phyloP scores from a whole-genome alignment of 225 moss, liverwort and hornwort species.

The Pseudisothecium myosuroides region DNA sequence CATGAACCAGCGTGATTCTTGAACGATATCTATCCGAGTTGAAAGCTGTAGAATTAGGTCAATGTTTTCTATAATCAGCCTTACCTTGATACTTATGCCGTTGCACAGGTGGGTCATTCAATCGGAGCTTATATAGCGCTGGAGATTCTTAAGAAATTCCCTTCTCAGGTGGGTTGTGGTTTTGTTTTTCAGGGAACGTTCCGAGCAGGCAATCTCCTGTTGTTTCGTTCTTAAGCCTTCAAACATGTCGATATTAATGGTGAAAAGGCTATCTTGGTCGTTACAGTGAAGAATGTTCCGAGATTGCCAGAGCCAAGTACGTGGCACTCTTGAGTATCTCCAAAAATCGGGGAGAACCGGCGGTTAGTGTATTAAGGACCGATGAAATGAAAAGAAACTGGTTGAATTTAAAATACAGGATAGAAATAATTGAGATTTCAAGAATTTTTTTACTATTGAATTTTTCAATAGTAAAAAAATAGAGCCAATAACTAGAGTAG shows the following conservation, averaged over 20 bases:
- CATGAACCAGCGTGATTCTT: neutral
- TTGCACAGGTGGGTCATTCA: constrained; percentile 40
- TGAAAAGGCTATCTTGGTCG: neutral
- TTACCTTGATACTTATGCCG: neutral
- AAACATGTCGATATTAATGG: neutral
- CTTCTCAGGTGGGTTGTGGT: constrained; percentile 25
- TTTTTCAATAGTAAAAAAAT: neutral
- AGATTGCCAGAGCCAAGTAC: neutral
- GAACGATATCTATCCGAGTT: neutral
- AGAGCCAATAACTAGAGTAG: neutral
- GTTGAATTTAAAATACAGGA: neutral
- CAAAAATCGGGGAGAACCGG: neutral
- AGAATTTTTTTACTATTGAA: too few relatives aligned
- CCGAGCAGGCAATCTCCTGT: neutral
- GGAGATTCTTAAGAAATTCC: constrained; percentile 34
- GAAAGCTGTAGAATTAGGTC: neutral
- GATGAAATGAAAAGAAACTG: neutral
- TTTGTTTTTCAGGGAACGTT: neutral
- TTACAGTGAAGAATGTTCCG: neutral
- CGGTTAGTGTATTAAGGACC: neutral
- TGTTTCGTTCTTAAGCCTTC: neutral
- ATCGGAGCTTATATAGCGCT: constrained; percentile 49
- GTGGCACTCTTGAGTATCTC: neutral
- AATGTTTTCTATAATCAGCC: neutral
- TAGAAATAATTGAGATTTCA: neutral